Evolutionary conservation across 768 basidiomycete genomes (phyloP).

Genomic region (Paxillus ammoniavirescens): DNA sequence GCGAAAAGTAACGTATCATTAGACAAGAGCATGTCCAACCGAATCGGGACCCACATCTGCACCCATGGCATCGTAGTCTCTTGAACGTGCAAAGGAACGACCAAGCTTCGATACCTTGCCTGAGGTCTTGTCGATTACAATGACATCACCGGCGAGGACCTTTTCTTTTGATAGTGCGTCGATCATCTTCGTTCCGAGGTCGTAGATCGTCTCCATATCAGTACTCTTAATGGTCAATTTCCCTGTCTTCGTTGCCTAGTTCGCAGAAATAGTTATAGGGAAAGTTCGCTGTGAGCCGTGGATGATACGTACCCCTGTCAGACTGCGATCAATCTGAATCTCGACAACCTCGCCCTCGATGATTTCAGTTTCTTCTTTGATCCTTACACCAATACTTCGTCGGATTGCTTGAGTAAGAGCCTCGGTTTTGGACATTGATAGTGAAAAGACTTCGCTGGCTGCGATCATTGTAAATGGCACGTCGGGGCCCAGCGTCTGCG

Average conservation of each 20-base stretch:
- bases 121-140: conserved; percentile 96
- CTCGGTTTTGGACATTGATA: conserved; percentile 98
- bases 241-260: conserved; percentile 93
- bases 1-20: conserved; percentile 8
- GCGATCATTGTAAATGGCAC: conserved; percentile 99
- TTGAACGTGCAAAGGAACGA: conserved; percentile 92
- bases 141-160: conserved; percentile 90
- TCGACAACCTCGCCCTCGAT: conserved; percentile 99
- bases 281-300: neutral
- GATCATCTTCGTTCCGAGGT: conserved; percentile 99
- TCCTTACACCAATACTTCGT: conserved; percentile 93
- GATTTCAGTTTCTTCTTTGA: conserved; percentile 96
- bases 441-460: conserved; percentile 95
- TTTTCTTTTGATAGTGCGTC: conserved; percentile 97
- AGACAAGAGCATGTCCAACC: neutral
- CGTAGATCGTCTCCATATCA: conserved; percentile 99
- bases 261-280: neutral
- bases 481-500: conserved; percentile 89
- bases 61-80: conserved; percentile 99
- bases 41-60: conserved; percentile 72
- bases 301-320: conserved; percentile 74
- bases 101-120: conserved; percentile 97
- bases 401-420: conserved; percentile 96
- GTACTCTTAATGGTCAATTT: conserved; percentile 97
- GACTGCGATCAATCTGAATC: conserved; percentile 95